These are phyloP conservation scores for Aspergillus arachidicola DNA, from an alignment of 2,329 filamentous ascomycete species.

Conservation along the genomic window DNA sequence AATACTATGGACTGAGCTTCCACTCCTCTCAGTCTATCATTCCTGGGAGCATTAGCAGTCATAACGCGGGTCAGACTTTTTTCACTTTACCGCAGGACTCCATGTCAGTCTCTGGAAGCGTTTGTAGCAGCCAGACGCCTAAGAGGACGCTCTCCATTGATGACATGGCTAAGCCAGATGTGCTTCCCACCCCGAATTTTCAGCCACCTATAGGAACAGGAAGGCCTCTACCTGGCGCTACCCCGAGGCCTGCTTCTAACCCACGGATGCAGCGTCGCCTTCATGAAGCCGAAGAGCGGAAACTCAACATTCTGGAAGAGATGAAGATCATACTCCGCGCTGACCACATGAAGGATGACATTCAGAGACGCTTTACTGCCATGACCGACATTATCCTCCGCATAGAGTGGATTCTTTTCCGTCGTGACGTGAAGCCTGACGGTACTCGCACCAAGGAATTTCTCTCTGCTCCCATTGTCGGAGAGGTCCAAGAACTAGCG, in stretches of 20 bases:
- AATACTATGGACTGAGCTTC: neutral
- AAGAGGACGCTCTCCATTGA: neutral
- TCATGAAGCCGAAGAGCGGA: neutral
- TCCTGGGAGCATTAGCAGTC: too few species aligned
- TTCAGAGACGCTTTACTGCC: constrained; percentile 21
- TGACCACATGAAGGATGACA: constrained; percentile 13
- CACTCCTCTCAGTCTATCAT: neutral
- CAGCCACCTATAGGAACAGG: neutral
- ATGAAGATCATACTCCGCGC: constrained; percentile 20
- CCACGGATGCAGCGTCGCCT: neutral
- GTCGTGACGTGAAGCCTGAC: neutral
- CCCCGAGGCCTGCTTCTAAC: neutral
- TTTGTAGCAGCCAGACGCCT: neutral
- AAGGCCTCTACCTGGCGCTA: neutral
- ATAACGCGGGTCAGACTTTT: neutral
- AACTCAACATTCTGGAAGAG: constrained; percentile 15
- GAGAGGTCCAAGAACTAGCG: constrained; percentile 16
- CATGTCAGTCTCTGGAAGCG: neutral
- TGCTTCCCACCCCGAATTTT: neutral
- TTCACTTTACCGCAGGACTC: neutral
- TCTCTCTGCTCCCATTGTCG: constrained; percentile 9
- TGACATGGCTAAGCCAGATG: neutral
- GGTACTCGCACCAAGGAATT: constrained; percentile 1
- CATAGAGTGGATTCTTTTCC: constrained; percentile 28
- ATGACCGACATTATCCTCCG: constrained; percentile 26